Conservation (phyloP, 257 asterid species). For the Solanum verrucosum region DNA sequence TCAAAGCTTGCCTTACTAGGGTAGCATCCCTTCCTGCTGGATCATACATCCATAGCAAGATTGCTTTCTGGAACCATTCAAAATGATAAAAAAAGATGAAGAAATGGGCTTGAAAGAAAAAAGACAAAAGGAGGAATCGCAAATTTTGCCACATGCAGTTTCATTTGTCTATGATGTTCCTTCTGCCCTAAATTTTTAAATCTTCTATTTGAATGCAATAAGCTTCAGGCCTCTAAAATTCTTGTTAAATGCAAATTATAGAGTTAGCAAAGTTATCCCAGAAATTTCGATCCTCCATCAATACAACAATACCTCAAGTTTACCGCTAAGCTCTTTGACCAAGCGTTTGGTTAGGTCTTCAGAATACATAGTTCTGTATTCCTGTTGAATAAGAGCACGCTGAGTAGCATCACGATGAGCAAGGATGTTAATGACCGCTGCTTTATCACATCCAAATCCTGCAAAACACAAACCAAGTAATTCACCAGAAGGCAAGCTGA, state of each 20-base stretch:
- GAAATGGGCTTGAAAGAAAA: background rate
- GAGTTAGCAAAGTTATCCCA: background rate
- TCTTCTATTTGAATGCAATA: background rate
- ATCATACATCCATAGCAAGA: slow-evolving; percentile 83
- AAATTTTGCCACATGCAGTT: background rate
- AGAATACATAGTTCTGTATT: slow-evolving; percentile 59
- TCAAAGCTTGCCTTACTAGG: slow-evolving; percentile 48
- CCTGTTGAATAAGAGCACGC: slow-evolving; percentile 76
- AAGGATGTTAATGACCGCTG: slow-evolving; percentile 65
- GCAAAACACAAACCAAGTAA: background rate
- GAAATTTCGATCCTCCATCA: background rate
- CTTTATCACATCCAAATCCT: slow-evolving; percentile 95
- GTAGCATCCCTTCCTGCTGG: slow-evolving; percentile 84
- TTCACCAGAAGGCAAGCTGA: background rate
- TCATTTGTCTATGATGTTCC: background rate
- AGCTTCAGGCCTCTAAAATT: background rate
- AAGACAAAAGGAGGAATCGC: background rate
- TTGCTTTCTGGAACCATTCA: slow-evolving; percentile 50
- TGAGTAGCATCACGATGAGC: slow-evolving; percentile 83
- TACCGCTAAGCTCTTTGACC: slow-evolving; percentile 76
- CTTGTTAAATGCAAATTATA: background rate
- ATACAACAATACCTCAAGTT: slow-evolving; percentile 43
- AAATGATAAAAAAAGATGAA: background rate
- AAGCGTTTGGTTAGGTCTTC: slow-evolving; percentile 73
- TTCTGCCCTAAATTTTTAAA: background rate